These are phyloP conservation scores for Oryza brachyantha DNA, from an alignment of 176 grass and related monocot species.

Conservation along the genomic window DNA sequence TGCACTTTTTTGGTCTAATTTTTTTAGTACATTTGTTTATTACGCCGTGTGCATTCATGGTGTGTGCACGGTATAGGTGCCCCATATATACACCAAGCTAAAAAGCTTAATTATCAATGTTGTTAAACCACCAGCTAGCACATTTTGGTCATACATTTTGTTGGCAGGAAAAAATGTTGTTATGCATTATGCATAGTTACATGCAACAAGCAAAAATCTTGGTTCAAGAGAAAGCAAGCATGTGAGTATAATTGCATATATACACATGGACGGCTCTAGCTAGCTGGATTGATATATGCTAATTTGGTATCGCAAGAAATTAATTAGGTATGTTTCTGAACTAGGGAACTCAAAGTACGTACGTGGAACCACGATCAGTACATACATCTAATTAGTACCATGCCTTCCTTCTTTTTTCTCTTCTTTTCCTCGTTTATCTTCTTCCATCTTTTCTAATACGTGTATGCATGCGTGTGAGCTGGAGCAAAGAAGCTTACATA, in stretches of 20 bases:
- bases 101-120: too few relatives aligned
- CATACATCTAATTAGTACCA: slow-evolving; percentile 2
- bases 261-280: neutral
- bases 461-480: neutral
- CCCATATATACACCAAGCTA: too few relatives aligned
- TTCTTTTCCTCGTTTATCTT: neutral
- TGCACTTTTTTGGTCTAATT: too few relatives aligned
- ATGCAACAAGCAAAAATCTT: neutral
- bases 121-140: too few relatives aligned
- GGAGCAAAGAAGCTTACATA: neutral
- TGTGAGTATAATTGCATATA: neutral
- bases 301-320: neutral
- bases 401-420: slow-evolving; percentile 13
- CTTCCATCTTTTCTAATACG: neutral
- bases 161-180: neutral
- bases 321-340: slow-evolving; percentile 18
- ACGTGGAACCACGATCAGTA: neutral
- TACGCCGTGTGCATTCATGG: too few relatives aligned
- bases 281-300: neutral
- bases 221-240: neutral
- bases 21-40: too few relatives aligned
- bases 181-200: too few relatives aligned
- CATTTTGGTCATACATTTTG: neutral
- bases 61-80: too few relatives aligned
- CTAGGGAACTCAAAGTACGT: neutral